A percentile compares a stretch with the other conserved stretches of the same genome.
Conservation (phyloP, 768 basidiomycete species). For the Agaricus sinodeliciosus region DNA sequence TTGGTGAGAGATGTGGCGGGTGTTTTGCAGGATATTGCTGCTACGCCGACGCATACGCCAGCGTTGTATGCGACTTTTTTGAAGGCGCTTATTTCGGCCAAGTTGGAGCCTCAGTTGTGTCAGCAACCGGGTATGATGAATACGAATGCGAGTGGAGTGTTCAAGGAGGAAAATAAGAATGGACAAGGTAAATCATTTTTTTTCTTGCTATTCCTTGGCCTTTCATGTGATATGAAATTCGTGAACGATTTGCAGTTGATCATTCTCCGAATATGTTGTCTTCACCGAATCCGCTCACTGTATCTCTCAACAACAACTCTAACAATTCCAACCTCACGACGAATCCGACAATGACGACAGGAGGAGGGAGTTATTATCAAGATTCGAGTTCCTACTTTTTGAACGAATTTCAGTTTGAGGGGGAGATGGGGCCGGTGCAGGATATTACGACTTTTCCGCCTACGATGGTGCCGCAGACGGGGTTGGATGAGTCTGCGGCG, state of each 20-base stretch:
- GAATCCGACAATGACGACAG: neutral
- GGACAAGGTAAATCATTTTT: too few relatives aligned
- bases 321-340: neutral
- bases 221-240: too few relatives aligned
- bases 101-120: slow-evolving; percentile 21
- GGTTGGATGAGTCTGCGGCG: neutral
- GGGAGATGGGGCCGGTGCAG: slow-evolving; percentile 81
- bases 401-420: slow-evolving; percentile 62
- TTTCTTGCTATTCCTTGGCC: too few relatives aligned
- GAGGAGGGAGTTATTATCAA: slow-evolving; percentile 11
- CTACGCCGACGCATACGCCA: slow-evolving; percentile 80
- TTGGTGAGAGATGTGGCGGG: slow-evolving; percentile 80
- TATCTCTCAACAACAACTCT: neutral
- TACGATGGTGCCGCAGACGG: slow-evolving; percentile 59
- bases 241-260: too few relatives aligned
- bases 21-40: slow-evolving; percentile 69
- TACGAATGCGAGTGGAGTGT: slow-evolving; percentile 15
- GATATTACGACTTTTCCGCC: slow-evolving; percentile 85
- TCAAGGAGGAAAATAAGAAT: too few relatives aligned
- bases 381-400: slow-evolving; percentile 16
- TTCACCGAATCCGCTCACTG: neutral
- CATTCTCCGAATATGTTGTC: too few relatives aligned
- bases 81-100: slow-evolving; percentile 65
- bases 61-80: slow-evolving; percentile 84
- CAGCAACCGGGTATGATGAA: slow-evolving; percentile 3